phyloP scores from a whole-genome alignment of 192 early-diverging fungal species.

The Umbelopsis sp. region DNA sequence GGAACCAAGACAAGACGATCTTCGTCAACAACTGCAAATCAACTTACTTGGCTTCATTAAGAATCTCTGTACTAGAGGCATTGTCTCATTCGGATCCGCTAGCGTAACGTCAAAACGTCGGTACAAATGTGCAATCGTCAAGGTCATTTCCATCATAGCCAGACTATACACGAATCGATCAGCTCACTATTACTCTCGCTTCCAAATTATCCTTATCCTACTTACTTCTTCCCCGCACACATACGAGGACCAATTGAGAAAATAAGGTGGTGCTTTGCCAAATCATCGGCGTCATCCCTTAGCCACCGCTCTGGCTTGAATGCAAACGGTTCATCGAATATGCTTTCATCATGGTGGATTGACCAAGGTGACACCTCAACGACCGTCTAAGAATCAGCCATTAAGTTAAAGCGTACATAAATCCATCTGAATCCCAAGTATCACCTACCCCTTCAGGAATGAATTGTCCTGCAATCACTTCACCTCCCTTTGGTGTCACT shows the following conservation, averaged over 20 bases:
- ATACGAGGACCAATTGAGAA: conserved; percentile 16
- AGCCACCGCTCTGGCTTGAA: conserved; percentile 13
- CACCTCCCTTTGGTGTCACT: conserved; percentile 5
- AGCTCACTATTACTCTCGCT: neutral
- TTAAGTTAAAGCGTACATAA: no score
- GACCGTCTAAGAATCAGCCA: neutral
- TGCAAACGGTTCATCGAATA: neutral
- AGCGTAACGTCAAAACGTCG: conserved; percentile 2
- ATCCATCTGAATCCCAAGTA: neutral
- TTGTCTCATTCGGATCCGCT: neutral
- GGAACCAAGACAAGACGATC: neutral
- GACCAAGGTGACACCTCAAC: neutral
- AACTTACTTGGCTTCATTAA: conserved; percentile 1
- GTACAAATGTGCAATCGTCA: neutral
- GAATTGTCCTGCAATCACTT: neutral
- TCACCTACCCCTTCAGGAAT: neutral
- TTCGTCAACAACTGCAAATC: neutral
- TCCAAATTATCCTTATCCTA: neutral
- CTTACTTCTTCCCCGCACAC: conserved; percentile 17
- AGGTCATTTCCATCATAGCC: conserved; percentile 16
- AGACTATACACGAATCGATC: neutral
- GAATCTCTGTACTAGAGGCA: neutral
- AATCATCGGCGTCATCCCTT: neutral
- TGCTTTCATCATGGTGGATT: neutral
- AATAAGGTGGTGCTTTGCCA: neutral